Conservation (phyloP, 2,329 filamentous ascomycete genomes). For the Phaeosphaeria sp. region DNA sequence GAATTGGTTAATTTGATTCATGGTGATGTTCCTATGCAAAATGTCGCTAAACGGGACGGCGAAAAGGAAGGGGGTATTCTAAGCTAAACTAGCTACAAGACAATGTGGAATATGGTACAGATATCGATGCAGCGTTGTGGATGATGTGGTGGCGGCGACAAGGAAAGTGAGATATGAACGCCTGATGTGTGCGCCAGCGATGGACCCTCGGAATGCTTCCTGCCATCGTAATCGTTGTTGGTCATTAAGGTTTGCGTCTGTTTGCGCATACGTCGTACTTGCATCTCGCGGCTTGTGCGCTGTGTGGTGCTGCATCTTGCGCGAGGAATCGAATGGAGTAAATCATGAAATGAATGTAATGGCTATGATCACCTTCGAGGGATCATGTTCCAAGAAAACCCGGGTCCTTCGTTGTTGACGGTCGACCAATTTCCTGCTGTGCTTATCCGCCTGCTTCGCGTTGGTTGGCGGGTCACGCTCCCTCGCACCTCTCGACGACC, state of each 20-base stretch:
- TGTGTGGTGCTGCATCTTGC: conserved; percentile 20
- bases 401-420: conserved; percentile 23
- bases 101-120: not conserved
- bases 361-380: conserved; percentile 24
- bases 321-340: conserved; percentile 2
- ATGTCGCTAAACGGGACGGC: not conserved
- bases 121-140: not conserved
- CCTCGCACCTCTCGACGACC: conserved; percentile 35
- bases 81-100: conserved; percentile 4
- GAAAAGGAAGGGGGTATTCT: conserved; percentile 2
- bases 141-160: no score
- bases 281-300: conserved; percentile 17
- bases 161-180: not conserved
- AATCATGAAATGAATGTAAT: not conserved
- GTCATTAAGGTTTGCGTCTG: conserved; percentile 6
- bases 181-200: conserved; percentile 9
- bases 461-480: conserved; percentile 38
- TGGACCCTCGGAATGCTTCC: conserved; percentile 45
- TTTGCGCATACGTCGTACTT: conserved; percentile 12
- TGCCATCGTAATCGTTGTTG: conserved; percentile 27
- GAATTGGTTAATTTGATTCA: not conserved
- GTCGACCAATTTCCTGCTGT: conserved; percentile 40
- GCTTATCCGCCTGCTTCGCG: conserved; percentile 34
- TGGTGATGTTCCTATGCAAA: no score
- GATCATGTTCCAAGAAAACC: conserved; percentile 23